Conservation (phyloP, 495 filamentous ascomycete genomes). For the Daldinia caldariorum region DNA sequence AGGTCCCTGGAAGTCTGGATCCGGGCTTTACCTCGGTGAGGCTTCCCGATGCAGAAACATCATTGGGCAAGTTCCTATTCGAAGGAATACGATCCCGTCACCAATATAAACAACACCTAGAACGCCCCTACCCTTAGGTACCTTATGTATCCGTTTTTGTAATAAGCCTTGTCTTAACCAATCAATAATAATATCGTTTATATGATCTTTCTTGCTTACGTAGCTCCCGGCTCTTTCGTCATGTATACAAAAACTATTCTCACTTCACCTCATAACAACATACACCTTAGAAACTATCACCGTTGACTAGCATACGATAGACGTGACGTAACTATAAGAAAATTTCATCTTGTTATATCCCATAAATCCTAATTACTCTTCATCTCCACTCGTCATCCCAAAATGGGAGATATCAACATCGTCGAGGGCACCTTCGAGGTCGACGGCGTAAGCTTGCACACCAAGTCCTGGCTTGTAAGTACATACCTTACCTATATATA, state of each 20-base stretch:
- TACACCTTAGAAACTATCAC: background rate
- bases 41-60: background rate
- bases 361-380: background rate
- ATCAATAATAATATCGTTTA: background rate
- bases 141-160: background rate
- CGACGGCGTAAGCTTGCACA: slow-evolving; percentile 74
- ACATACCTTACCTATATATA: too few relatives aligned
- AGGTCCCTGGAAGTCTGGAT: background rate
- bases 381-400: slow-evolving; percentile 16
- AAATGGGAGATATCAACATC: slow-evolving; percentile 53
- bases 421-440: slow-evolving; percentile 62
- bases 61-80: slow-evolving; percentile 26
- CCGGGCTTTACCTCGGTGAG: slow-evolving; percentile 1
- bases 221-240: background rate
- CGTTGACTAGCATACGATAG: background rate
- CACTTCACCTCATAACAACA: background rate
- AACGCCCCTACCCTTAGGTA: background rate
- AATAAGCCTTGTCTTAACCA: background rate
- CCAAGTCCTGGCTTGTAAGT: slow-evolving; percentile 86
- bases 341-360: background rate
- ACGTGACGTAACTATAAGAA: slow-evolving; percentile 1
- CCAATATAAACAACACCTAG: background rate
- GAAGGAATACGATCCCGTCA: slow-evolving; percentile 36
- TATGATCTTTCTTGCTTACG: background rate
- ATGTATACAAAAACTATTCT: background rate